Base-by-base conservation (phyloP, 257 asterid species). In the Petrea volubilis region DNA sequence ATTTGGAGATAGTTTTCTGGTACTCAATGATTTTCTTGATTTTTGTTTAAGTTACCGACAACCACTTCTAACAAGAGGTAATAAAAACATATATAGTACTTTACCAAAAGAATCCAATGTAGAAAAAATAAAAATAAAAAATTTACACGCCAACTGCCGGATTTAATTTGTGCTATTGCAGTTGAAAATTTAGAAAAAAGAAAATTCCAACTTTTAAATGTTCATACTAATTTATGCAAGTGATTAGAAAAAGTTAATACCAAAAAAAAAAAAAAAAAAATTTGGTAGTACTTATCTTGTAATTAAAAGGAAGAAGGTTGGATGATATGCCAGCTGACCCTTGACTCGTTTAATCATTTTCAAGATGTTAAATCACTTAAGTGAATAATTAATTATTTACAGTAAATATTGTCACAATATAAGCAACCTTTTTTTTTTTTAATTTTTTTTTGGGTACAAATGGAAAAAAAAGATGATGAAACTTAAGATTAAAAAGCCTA, bases 21-120 rank as follows among this genome's bases (percentile, higher is more conserved):
- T 29, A 27, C 66, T 62, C 56, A 46, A 56, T 76, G 47, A 70
- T 40, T 44, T 60, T 61, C 53, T 75, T 40, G 67, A 53, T 63
- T 31, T 61, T 40, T 14, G 2, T 6, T 41, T 0, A 13, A 25
- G 60, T 41, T 63, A 27, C 55, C 12, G 40, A 31, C 62, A 76
- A 43, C 77, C 51, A 68, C 53, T 41, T 50, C 58, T 41, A 47
- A 38, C n/a, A 38, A 64, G 41, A 50, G 33, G n/a, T 52, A 51
- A 60, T 7, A 17, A 41, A 14, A 41, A 59, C 41, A 46, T 31
- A 11, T 60, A 7, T 12, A 12, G 4, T 52, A 63, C 62, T 38
- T 24, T 13, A 68, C 52, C 28, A 64, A 55, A 65, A 78, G 84
- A 61, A 81, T 81, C 86, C 90, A 81, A 81, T 72, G 89, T 68